Evolutionary conservation across 1,139 yeast genomes (phyloP).

Genomic region (Sugiyamaella grinbergsii): DNA sequence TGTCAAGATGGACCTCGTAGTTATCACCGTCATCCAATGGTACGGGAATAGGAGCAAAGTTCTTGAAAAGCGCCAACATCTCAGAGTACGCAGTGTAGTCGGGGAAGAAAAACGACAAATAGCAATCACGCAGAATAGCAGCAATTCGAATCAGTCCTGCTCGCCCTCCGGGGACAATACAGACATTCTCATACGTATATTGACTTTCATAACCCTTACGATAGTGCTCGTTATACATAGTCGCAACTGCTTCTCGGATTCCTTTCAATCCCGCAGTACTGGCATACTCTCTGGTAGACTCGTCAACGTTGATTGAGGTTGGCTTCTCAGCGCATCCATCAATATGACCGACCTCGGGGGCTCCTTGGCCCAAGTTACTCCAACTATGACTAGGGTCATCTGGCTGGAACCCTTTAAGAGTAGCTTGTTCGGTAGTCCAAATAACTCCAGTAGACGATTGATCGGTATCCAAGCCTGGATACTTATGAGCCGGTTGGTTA

Average conservation of each 20-base stretch:
- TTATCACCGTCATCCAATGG: conserved; percentile 63
- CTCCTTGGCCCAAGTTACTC: conserved; percentile 73
- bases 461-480: conserved; percentile 63
- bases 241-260: conserved; percentile 63
- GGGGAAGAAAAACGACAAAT: conserved; percentile 64
- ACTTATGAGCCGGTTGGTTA: conserved; percentile 42
- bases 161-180: conserved; percentile 71
- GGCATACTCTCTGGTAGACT: conserved; percentile 59
- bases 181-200: conserved; percentile 66
- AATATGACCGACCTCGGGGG: conserved; percentile 68
- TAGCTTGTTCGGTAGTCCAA: conserved; percentile 70
- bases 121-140: conserved; percentile 62
- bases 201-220: conserved; percentile 54
- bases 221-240: conserved; percentile 60
- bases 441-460: conserved; percentile 70
- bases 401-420: conserved; percentile 58
- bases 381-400: conserved; percentile 51
- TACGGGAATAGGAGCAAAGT: conserved; percentile 68
- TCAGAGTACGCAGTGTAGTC: conserved; percentile 76
- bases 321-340: conserved; percentile 67
- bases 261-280: conserved; percentile 65
- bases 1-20: conserved; percentile 60
- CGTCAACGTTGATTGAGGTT: conserved; percentile 53
- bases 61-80: conserved; percentile 66
- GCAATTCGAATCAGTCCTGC: conserved; percentile 71